A percentile compares a stretch with the other conserved stretches of the same genome.
Conservation (phyloP, 2,329 filamentous ascomycete species). For the Verticillium zaregamsianum region DNA sequence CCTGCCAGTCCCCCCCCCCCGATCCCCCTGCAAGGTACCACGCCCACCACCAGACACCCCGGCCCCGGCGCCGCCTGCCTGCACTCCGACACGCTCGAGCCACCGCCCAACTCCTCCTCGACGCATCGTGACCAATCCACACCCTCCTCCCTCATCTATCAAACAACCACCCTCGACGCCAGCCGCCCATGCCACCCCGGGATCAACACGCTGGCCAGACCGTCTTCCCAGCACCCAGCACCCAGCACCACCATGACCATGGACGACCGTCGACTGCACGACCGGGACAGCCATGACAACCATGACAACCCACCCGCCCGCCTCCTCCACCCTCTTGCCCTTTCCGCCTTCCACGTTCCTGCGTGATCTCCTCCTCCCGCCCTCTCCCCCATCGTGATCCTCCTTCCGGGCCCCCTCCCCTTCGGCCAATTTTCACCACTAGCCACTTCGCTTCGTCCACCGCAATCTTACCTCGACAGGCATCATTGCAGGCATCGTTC, state of each 20-base stretch:
- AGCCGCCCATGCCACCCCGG: background rate
- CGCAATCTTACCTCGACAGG: conserved; percentile 4
- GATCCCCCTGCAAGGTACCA: background rate
- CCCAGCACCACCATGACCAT: background rate
- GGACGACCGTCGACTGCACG: background rate
- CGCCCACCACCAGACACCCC: no score
- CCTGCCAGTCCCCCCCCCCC: background rate
- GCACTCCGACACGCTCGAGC: conserved; percentile 1
- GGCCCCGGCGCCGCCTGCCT: background rate
- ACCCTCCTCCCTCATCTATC: background rate
- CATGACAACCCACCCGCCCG: background rate
- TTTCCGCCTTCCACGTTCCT: background rate
- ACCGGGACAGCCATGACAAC: background rate
- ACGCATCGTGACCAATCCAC: background rate
- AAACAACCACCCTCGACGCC: background rate
- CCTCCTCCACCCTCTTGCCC: background rate
- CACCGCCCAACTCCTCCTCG: background rate
- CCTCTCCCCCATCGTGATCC: background rate
- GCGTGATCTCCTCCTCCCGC: background rate
- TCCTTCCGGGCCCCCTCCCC: conserved; percentile 1
- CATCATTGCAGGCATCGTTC: conserved; percentile 1
- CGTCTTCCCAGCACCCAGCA: background rate
- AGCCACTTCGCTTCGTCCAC: conserved; percentile 3
- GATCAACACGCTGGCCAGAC: background rate
- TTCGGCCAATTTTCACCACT: conserved; percentile 4